Evolutionary conservation across 352 stramenopile species (phyloP).

Genomic region (Phytophthora cactorum): DNA sequence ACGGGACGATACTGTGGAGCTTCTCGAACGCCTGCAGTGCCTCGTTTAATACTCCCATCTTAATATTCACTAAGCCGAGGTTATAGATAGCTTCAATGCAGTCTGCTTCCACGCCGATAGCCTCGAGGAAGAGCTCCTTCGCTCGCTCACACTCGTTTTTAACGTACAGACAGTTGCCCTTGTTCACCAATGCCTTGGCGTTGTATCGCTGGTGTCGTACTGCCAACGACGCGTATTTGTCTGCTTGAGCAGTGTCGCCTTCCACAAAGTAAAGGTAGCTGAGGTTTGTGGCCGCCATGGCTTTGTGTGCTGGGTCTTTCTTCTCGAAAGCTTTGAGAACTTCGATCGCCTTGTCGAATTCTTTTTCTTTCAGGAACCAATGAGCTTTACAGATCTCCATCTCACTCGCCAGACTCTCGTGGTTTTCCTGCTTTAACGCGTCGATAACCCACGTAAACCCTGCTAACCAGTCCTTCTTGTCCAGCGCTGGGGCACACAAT

Average conservation of each 20-base stretch:
- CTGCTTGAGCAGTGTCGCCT: constrained; percentile 88
- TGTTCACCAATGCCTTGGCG: constrained; percentile 97
- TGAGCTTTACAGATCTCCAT: constrained; percentile 92
- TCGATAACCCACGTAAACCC: constrained; percentile 96
- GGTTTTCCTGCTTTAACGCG: constrained; percentile 88
- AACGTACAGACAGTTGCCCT: constrained; percentile 96
- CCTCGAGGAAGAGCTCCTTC: constrained; percentile 97
- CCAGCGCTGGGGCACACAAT: constrained; percentile 92
- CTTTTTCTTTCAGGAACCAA: constrained; percentile 92
- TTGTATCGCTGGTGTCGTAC: constrained; percentile 96
- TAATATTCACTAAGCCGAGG: constrained; percentile 91
- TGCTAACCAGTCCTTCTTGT: constrained; percentile 92
- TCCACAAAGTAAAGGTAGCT: constrained; percentile 98
- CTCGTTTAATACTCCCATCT: constrained; percentile 90
- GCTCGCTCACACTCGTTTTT: constrained; percentile 93
- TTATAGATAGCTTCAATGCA: constrained; percentile 98
- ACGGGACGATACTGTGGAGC: constrained; percentile 95
- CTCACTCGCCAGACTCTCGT: constrained; percentile 92
- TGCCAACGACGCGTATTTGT: constrained; percentile 93
- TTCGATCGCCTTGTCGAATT: constrained; percentile 95
- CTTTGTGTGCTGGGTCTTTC: constrained; percentile 93
- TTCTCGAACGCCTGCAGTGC: constrained; percentile 97
- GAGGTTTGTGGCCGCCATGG: constrained; percentile 95
- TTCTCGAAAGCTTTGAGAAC: constrained; percentile 96
- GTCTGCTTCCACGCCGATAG: constrained; percentile 93